These are phyloP conservation scores for Krasilnikovozyma curviuscula DNA, from an alignment of 768 basidiomycete species.

Conservation along the genomic window DNA sequence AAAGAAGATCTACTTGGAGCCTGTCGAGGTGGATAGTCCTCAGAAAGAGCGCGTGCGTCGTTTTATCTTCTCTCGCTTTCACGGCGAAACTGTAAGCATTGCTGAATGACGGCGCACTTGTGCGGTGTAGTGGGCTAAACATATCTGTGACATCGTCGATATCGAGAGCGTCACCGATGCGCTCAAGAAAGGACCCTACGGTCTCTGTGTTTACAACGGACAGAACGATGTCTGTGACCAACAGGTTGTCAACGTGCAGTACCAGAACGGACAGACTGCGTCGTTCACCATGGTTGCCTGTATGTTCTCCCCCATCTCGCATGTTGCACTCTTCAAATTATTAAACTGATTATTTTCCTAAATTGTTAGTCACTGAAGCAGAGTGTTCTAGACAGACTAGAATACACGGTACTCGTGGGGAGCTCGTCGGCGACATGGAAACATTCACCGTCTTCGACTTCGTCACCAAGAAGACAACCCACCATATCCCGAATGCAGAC, in stretches of 20 bases:
- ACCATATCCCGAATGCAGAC: conserved; percentile 34
- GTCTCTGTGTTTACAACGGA: conserved; percentile 65
- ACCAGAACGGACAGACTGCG: conserved; percentile 56
- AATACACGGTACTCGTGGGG: conserved; percentile 68
- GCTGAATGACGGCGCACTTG: too few relatives aligned
- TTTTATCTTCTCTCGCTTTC: too few relatives aligned
- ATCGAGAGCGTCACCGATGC: conserved; percentile 66
- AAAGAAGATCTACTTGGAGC: conserved; percentile 71
- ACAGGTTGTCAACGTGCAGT: conserved; percentile 69
- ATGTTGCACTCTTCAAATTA: too few relatives aligned
- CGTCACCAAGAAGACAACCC: conserved; percentile 29
- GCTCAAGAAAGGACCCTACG: conserved; percentile 51
- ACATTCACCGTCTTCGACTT: conserved; percentile 62
- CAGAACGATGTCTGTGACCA: too few relatives aligned
- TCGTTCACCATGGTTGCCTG: conserved; percentile 74
- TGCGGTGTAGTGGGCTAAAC: conserved; percentile 30
- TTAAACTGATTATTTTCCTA: too few relatives aligned
- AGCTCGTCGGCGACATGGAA: conserved; percentile 70
- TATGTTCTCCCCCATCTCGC: conserved; percentile 7
- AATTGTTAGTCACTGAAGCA: conserved; percentile 45
- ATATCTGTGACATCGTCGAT: conserved; percentile 61
- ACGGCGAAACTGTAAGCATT: too few relatives aligned
- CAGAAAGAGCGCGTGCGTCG: too few relatives aligned
- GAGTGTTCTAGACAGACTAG: conserved; percentile 62
- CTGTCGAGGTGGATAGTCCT: conserved; percentile 41